These are phyloP conservation scores for Coniella vitis DNA, from an alignment of 2,329 filamentous ascomycete species.

Conservation along the genomic window DNA sequence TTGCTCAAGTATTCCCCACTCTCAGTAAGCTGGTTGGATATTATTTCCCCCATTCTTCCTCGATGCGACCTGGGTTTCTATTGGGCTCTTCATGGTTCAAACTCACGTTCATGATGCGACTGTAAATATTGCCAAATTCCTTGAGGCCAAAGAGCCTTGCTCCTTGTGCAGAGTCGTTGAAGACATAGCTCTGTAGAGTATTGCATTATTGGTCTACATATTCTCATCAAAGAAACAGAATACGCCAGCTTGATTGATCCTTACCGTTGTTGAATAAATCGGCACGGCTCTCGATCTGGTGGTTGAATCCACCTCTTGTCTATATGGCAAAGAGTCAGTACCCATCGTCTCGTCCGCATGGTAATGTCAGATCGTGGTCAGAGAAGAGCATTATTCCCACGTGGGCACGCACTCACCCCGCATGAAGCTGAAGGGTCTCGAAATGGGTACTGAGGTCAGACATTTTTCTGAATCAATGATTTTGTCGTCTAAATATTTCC, in stretches of 20 bases:
- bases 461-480: constrained; percentile 26
- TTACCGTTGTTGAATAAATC: constrained; percentile 83
- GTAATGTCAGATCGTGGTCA: not conserved
- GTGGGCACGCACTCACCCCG: constrained; percentile 58
- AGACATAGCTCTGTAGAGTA: constrained; percentile 65
- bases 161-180: constrained; percentile 94
- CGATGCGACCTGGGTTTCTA: too few relatives aligned
- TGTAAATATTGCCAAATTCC: constrained; percentile 97
- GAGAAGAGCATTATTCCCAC: not conserved
- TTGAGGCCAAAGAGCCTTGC: constrained; percentile 94
- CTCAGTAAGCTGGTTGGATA: not conserved
- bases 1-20: constrained; percentile 2
- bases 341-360: not conserved
- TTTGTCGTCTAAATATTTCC: not conserved
- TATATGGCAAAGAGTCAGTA: constrained; percentile 27
- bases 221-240: too few relatives aligned
- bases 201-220: constrained; percentile 13
- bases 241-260: too few relatives aligned
- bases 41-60: not conserved
- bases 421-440: constrained; percentile 80
- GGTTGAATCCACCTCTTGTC: constrained; percentile 69
- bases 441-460: constrained; percentile 56
- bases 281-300: constrained; percentile 89
- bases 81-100: not conserved
- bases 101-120: constrained; percentile 84